phyloP scores from a whole-genome alignment of 2,329 filamentous ascomycete species.

The Parascedosporium putredinis region DNA sequence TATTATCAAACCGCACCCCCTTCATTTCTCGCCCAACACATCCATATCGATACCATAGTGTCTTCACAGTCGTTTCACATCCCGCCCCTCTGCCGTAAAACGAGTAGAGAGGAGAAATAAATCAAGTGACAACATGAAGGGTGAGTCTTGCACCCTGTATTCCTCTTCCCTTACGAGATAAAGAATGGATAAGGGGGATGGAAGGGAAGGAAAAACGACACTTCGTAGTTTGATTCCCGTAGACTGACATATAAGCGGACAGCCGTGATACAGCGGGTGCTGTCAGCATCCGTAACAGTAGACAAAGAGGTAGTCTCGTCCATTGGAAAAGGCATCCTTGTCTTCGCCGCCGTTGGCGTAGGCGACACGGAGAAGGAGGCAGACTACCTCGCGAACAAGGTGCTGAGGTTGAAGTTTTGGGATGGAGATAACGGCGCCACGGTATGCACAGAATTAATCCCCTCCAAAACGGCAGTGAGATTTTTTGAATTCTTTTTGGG shows the following conservation, averaged over 20 bases:
- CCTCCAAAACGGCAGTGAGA: no score
- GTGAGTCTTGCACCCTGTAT: no score
- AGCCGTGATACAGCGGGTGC: slow-evolving; percentile 89
- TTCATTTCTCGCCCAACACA: no score
- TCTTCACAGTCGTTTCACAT: no score
- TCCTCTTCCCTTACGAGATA: no score
- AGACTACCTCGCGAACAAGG: slow-evolving; percentile 71
- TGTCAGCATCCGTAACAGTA: slow-evolving; percentile 91
- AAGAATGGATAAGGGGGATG: slow-evolving; percentile 7
- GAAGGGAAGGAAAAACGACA: slow-evolving; percentile 6
- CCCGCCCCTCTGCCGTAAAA: no score
- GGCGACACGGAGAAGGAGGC: slow-evolving; percentile 85
- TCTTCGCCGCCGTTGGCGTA: slow-evolving; percentile 83
- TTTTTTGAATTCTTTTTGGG: no score
- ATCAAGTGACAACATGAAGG: no score
- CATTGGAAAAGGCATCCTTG: slow-evolving; percentile 80
- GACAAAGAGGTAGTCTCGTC: slow-evolving; percentile 83
- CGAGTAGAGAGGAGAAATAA: no score
- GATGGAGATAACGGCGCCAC: slow-evolving; percentile 64
- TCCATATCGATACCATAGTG: no score
- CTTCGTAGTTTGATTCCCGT: not conserved
- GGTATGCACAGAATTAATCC: no score
- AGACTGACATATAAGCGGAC: not conserved
- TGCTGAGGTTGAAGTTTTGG: slow-evolving; percentile 87
- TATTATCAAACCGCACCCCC: no score